Percentiles rank a stretch among this genome's conserved stretches.
Evolutionary conservation across 192 early-diverging fungal species (phyloP).

Genomic region (Coemansia sp.): DNA sequence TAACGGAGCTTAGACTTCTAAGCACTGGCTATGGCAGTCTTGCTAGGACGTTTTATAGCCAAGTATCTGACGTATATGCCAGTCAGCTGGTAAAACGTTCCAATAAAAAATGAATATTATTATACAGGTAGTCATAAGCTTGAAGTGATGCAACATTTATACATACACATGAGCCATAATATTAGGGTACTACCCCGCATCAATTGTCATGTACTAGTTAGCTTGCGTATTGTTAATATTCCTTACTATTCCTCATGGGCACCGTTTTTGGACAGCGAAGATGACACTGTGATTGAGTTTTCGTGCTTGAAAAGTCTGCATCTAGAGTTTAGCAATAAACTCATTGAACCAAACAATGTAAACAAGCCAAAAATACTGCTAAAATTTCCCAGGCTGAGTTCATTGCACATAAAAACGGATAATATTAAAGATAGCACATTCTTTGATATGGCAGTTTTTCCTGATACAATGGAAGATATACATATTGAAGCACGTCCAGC

Average conservation of each 20-base stretch:
- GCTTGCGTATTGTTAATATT: not conserved
- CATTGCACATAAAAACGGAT: not conserved
- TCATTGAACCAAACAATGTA: not conserved
- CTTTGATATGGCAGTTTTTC: not conserved
- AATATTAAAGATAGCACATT: not conserved
- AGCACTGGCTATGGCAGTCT: not conserved
- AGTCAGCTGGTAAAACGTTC: not conserved
- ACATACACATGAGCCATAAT: not conserved
- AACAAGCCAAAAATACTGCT: not conserved
- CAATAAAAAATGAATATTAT: not conserved
- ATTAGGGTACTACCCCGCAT: not conserved
- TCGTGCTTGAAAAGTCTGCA: not conserved
- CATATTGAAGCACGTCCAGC: too few relatives aligned
- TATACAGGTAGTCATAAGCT: not conserved
- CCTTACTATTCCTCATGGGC: not conserved
- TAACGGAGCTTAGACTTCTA: not conserved
- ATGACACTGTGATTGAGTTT: not conserved
- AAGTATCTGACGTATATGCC: not conserved
- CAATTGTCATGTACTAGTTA: not conserved
- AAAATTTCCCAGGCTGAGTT: not conserved
- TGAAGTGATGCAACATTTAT: not conserved
- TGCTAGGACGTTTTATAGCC: not conserved
- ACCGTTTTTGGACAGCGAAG: not conserved
- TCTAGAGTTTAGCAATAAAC: not conserved
- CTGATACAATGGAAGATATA: too few relatives aligned